Evolutionary conservation across 163 green algal species (phyloP).

Genomic region (Scenedesmus sp.): DNA sequence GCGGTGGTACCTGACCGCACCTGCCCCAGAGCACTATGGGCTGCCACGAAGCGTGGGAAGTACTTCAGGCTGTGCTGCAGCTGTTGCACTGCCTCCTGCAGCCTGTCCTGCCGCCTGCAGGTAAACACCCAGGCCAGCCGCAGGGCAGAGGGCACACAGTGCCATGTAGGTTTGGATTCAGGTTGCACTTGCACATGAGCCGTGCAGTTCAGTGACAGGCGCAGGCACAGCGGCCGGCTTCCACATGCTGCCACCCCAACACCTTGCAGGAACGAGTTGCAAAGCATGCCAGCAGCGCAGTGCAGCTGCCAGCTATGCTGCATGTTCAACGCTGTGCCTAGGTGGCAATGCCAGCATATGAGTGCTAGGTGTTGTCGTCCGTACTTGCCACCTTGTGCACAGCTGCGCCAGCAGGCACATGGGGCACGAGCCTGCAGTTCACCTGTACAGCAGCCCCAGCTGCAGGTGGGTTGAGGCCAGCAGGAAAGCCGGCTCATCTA

Average conservation of each 20-base stretch:
- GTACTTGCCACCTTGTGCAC: background rate
- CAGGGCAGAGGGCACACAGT: background rate
- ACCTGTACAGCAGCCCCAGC: conserved; percentile 42
- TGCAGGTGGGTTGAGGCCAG: conserved; percentile 50
- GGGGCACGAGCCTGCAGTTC: background rate
- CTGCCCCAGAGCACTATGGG: conserved; percentile 17
- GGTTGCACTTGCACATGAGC: too few relatives aligned
- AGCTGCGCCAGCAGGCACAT: background rate
- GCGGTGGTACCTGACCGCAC: background rate
- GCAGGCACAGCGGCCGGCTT: background rate
- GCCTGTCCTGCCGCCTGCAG: background rate
- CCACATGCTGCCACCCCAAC: background rate
- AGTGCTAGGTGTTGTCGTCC: too few relatives aligned
- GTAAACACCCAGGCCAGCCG: background rate
- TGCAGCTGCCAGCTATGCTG: background rate
- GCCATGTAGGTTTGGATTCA: too few relatives aligned
- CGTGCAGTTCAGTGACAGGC: too few relatives aligned
- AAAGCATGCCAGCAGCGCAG: background rate
- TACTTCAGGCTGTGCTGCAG: conserved; percentile 27
- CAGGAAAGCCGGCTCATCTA: conserved; percentile 53
- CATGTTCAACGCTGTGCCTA: background rate
- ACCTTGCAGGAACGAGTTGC: background rate
- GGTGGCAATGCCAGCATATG: too few relatives aligned
- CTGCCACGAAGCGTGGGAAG: conserved; percentile 55
- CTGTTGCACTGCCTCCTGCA: conserved; percentile 1